Percentiles rank a stretch among this genome's conserved stretches.
These are phyloP conservation scores for Paraconiothyrium brasiliense DNA, from an alignment of 2,329 filamentous ascomycete genomes.

Conservation along the genomic window DNA sequence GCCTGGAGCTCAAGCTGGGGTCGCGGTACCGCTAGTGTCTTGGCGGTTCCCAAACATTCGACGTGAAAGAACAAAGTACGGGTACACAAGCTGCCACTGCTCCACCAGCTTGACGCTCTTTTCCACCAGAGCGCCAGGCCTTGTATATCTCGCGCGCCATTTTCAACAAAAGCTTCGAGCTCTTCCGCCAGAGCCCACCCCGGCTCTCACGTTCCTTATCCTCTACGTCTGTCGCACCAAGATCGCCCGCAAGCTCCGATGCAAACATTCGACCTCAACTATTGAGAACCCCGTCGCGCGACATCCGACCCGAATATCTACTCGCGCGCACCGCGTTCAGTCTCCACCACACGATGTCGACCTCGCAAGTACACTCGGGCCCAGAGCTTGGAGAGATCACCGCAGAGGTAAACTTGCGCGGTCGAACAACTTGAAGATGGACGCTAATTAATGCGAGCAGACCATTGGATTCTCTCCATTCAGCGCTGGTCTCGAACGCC, in stretches of 20 bases:
- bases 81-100: slow-evolving; percentile 17
- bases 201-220: slow-evolving; percentile 37
- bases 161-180: slow-evolving; percentile 35
- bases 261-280: slow-evolving; percentile 33
- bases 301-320: slow-evolving; percentile 36
- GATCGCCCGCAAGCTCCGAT: slow-evolving; percentile 35
- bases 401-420: slow-evolving; percentile 73
- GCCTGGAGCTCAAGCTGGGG: slow-evolving; percentile 34
- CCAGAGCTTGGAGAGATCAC: slow-evolving; percentile 79
- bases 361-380: slow-evolving; percentile 61
- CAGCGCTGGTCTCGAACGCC: slow-evolving; percentile 68
- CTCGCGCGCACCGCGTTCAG: slow-evolving; percentile 69
- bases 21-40: slow-evolving; percentile 18
- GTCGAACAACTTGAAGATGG: background rate
- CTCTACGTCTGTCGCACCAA: slow-evolving; percentile 25
- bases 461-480: slow-evolving; percentile 79
- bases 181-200: slow-evolving; percentile 36
- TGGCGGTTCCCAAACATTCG: slow-evolving; percentile 7
- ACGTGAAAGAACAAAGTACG: slow-evolving; percentile 26
- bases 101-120: slow-evolving; percentile 33
- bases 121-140: slow-evolving; percentile 31
- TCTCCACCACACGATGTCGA: slow-evolving; percentile 60
- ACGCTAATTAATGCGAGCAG: slow-evolving; percentile 47
- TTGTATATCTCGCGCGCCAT: slow-evolving; percentile 23
- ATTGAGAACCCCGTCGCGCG: slow-evolving; percentile 36